Evolutionary conservation across 1,284 basidiomycete species (phyloP), one percentile per base, ranked within the genome.

Genomic region (Coriolopsis trogii): DNA sequence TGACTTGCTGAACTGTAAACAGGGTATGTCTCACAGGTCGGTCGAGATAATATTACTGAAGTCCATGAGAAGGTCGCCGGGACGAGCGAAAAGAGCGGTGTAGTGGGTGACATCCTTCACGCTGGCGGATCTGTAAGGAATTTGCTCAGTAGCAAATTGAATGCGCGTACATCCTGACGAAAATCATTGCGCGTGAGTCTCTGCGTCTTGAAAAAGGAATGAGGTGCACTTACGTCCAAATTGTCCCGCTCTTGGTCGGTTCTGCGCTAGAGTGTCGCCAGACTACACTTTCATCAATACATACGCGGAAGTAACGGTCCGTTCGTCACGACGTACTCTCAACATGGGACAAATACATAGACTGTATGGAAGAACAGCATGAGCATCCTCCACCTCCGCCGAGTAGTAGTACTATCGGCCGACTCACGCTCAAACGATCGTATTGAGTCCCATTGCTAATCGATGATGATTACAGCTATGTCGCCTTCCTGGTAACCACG

Each of bases 81-180:
- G 67, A 50, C 79, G 74, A 1, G 79, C 72, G 62, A 89, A 89
- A 20, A 89, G 74, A 5, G 84, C 84, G 3, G 75, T 79, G 56
- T 83, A 89, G 29, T 79, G 79, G 13, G 86, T 84, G 29, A 87
- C 85, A 60, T 90, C 88, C 63, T 89, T 89, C n/a, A 56, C 50
- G 15, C 54, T 56, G 26, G 4, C 7, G 1, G 13, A 23, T 10
- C 21, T 15, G 20, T 31, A 59, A 78, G 68, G 59, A 18, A n/a
- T n/a, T n/a, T n/a, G n/a, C n/a, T n/a, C n/a, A n/a, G n/a, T n/a
- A n/a, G n/a, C n/a, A n/a, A n/a, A n/a, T n/a, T n/a, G n/a, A n/a
- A n/a, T n/a, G n/a, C n/a, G n/a, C n/a, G n/a, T n/a, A n/a, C n/a
- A n/a, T n/a, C n/a, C n/a, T n/a, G n/a, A n/a, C n/a, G n/a, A n/a